Conservation (phyloP, 83 land plant species). For the Thuja plicata region DNA sequence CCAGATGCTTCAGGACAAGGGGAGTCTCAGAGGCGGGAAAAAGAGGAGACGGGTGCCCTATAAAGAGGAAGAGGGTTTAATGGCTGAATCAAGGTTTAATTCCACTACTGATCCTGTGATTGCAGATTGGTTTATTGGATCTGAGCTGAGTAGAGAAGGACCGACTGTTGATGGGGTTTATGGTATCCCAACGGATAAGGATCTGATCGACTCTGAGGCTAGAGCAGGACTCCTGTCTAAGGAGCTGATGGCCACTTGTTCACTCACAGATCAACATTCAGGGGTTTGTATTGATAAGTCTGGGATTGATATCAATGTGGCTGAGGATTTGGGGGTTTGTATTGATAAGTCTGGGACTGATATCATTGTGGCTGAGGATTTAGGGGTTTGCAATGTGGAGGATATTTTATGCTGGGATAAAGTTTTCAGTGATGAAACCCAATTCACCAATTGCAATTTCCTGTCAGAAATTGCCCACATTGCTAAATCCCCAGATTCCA, state of each 20-base stretch:
- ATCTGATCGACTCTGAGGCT: neutral
- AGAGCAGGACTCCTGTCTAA: neutral
- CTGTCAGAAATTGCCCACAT: neutral
- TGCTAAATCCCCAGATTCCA: neutral
- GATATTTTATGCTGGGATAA: neutral
- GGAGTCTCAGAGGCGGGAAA: slow-evolving; percentile 11
- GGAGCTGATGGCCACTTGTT: neutral
- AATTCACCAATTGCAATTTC: neutral
- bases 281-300: neutral
- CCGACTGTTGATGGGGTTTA: neutral
- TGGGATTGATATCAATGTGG: neutral
- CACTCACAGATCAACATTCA: neutral
- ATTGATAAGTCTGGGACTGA: neutral
- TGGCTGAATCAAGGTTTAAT: neutral
- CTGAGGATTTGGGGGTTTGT: neutral
- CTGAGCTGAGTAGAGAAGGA: neutral
- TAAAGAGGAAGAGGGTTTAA: neutral
- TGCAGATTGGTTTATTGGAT: neutral
- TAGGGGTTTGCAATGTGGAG: neutral
- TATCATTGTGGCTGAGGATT: neutral
- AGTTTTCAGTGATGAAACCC: neutral
- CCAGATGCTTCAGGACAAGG: slow-evolving; percentile 20
- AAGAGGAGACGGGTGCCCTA: slow-evolving; percentile 37
- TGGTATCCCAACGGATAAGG: neutral
- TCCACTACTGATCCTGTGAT: neutral